Evolutionary conservation across 2,329 filamentous ascomycete species (phyloP).

Genomic region (Furcasterigmium sp.): DNA sequence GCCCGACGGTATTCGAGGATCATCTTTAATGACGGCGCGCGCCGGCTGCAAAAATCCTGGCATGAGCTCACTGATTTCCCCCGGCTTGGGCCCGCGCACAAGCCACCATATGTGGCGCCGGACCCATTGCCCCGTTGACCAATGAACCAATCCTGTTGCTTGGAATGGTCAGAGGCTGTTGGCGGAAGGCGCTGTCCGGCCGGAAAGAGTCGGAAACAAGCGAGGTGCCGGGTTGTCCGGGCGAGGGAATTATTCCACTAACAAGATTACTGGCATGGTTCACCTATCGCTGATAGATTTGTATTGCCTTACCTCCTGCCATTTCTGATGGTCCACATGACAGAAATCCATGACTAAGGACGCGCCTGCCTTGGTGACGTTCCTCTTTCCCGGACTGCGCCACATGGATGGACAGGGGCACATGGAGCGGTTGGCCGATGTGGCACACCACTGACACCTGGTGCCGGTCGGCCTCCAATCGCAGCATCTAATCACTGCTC

Average conservation of each 20-base stretch:
- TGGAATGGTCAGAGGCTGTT: conserved; percentile 10
- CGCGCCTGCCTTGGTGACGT: no score
- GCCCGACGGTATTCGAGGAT: conserved; percentile 14
- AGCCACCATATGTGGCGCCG: conserved; percentile 27
- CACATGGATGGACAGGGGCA: no score
- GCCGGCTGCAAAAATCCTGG: conserved; percentile 17
- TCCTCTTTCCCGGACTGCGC: no score
- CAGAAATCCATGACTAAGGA: not conserved
- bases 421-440: no score
- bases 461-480: no score
- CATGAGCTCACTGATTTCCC: conserved; percentile 21
- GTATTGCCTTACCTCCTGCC: no score
- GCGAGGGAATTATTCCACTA: no score
- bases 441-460: no score
- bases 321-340: not conserved
- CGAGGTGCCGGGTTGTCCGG: not conserved
- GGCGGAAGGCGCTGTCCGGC: conserved; percentile 4
- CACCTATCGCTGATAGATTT: no score
- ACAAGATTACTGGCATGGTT: no score
- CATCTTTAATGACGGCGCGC: conserved; percentile 36
- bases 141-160: conserved; percentile 28
- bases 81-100: conserved; percentile 6
- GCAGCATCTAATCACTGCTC: not conserved
- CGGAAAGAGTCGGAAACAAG: conserved; percentile 11
- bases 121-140: conserved; percentile 9